Base-by-base conservation (phyloP, 495 filamentous ascomycete species). In the Penicillium dipodomyicola region DNA sequence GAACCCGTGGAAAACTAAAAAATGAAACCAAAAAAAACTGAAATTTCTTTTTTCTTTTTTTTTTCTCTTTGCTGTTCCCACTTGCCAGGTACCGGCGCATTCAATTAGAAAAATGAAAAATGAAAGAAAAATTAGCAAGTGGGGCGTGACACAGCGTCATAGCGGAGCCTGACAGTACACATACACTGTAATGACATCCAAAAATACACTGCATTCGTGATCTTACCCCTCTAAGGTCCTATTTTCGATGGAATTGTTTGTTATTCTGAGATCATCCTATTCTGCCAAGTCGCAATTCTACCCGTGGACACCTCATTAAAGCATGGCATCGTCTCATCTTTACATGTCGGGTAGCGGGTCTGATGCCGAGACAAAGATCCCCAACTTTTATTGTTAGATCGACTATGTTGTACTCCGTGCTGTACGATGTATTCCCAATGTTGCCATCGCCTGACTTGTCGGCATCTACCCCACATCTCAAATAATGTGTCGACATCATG, bases 1-100 rank as follows among this genome's bases (percentile, higher is more conserved):
- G 58, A 64, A 68, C 55, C 65, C 65, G 60, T 68, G 65, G 60
- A 62, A 68, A 67, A 61, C 48, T 43, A 44, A 55, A 33, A 25
- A 15, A 33, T 15, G n/a, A 49, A 49, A 52, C 22, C 22, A 46
- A 54, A 45, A 54, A 45, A 58, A 66, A 56, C 30, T 20, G 29
- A 57, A 35, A 46, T 54, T 54, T 35, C 33, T 27, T 15, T 40
- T 17, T 45, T 20, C 20, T 20, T 20, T 54, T 10, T 29, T 30
- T 32, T 37, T 5, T 12, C 40, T 17, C 27, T 29, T 29, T 23
- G 22, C 37, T 40, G 29, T 42, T 35, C 23, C 52, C 52, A 43
- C 40, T 44, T 27, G 23, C 49, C 52, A 54, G 52, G 52, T 37
- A 54, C 52, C 49, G 49, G 49, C 11, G 30, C 52, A 54, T 23